A percentile compares a stretch with the other conserved stretches of the same genome.
Conservation (phyloP, 768 basidiomycete genomes). For the Rhizopogon vesiculosus region DNA sequence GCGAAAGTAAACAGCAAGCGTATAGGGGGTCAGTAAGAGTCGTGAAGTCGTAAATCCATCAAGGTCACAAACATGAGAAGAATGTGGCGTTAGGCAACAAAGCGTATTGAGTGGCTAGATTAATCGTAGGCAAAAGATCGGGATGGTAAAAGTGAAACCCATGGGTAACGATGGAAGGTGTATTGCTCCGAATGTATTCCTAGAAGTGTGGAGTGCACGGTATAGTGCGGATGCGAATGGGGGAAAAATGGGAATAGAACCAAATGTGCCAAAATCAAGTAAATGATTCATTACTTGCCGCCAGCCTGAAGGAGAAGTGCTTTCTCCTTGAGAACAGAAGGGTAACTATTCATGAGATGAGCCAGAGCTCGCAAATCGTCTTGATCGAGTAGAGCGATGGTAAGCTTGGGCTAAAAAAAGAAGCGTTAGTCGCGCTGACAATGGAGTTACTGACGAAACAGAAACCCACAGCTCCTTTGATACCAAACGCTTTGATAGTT, state of each 20-base stretch:
- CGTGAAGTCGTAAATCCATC: slow-evolving; percentile 1
- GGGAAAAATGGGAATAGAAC: neutral
- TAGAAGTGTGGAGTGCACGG: neutral
- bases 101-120: neutral
- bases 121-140: neutral
- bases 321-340: slow-evolving; percentile 78
- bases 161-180: neutral
- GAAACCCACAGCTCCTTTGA: slow-evolving; percentile 68
- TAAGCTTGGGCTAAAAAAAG: slow-evolving; percentile 65
- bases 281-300: slow-evolving; percentile 13
- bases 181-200: neutral
- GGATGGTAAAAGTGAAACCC: neutral
- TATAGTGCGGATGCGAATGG: neutral
- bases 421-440: neutral
- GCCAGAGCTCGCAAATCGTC: slow-evolving; percentile 83
- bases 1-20: neutral
- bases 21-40: neutral
- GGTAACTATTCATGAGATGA: slow-evolving; percentile 86
- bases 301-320: slow-evolving; percentile 30
- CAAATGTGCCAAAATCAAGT: neutral
- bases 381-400: slow-evolving; percentile 76
- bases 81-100: neutral
- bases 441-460: neutral
- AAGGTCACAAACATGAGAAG: neutral
- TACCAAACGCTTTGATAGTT: slow-evolving; percentile 68